These are phyloP conservation scores for Coemansia sp. DNA, from an alignment of 192 early-diverging fungal genomes.

Conservation along the genomic window DNA sequence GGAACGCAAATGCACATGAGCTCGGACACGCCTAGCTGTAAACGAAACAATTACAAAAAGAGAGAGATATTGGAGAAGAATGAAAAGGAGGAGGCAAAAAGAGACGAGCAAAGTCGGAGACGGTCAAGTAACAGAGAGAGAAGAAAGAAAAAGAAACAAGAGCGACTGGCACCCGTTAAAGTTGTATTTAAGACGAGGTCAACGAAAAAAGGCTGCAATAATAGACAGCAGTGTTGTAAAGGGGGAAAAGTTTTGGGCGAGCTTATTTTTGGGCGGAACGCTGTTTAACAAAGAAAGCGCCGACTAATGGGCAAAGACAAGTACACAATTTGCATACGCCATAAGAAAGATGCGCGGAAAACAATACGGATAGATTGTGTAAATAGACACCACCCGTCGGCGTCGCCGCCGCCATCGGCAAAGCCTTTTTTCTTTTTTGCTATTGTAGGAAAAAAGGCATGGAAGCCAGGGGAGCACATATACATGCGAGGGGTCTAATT, in stretches of 20 bases:
- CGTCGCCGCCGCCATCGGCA: not conserved
- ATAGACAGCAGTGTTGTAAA: too few species aligned
- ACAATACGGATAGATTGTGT: not conserved
- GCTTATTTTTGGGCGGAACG: not conserved
- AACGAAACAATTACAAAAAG: not conserved
- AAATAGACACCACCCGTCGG: not conserved
- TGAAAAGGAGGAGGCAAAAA: slow-evolving; percentile 18
- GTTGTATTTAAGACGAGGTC: not conserved
- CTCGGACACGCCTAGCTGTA: not conserved
- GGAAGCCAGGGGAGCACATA: too few species aligned
- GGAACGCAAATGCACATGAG: slow-evolving; percentile 2
- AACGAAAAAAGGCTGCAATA: not conserved
- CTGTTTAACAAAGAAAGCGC: not conserved
- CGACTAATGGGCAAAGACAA: not conserved
- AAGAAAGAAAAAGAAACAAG: slow-evolving; percentile 4
- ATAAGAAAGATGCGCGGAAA: not conserved
- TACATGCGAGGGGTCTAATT: too few species aligned
- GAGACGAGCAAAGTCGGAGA: not conserved
- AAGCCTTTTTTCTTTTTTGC: not conserved
- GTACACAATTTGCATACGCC: slow-evolving; percentile 2
- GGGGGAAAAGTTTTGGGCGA: not conserved
- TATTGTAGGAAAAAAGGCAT: too few species aligned
- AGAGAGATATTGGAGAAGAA: slow-evolving; percentile 1
- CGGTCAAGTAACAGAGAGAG: slow-evolving; percentile 1
- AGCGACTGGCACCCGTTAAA: slow-evolving; percentile 4